A percentile compares a stretch with the other conserved stretches of the same genome.
These are phyloP conservation scores for Lactarius sp. DNA, from an alignment of 768 basidiomycete species.

Conservation along the genomic window DNA sequence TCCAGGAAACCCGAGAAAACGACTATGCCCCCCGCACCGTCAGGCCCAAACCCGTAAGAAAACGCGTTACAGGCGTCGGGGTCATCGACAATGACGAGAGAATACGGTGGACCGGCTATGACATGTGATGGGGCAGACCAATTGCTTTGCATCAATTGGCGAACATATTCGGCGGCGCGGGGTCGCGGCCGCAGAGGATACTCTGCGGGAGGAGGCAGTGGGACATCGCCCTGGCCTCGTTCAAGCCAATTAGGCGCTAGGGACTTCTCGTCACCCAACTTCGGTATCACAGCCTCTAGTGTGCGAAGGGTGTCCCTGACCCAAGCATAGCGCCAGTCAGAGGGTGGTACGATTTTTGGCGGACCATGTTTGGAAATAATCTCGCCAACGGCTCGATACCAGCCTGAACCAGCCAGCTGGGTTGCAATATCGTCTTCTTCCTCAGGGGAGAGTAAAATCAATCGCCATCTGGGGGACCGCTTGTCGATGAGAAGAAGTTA, in stretches of 20 bases:
- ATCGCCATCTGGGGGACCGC: conserved; percentile 57
- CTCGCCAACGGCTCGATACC: conserved; percentile 78
- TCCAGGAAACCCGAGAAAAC: conserved; percentile 93
- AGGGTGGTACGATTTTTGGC: conserved; percentile 57
- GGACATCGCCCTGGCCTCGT: conserved; percentile 44
- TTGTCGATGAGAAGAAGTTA: background rate
- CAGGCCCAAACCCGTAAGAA: conserved; percentile 90
- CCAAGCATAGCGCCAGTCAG: conserved; percentile 91
- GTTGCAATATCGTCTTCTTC: conserved; percentile 88
- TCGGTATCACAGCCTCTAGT: conserved; percentile 70
- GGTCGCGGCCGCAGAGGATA: conserved; percentile 84
- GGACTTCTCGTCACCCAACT: conserved; percentile 56
- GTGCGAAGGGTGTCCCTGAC: conserved; percentile 71
- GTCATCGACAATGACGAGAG: conserved; percentile 82
- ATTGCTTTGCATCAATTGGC: conserved; percentile 39
- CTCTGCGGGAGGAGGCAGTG: conserved; percentile 75
- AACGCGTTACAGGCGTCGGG: conserved; percentile 87
- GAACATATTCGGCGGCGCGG: conserved; percentile 67
- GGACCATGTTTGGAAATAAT: conserved; percentile 63
- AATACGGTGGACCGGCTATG: conserved; percentile 82
- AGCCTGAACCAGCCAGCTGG: conserved; percentile 77
- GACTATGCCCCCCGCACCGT: conserved; percentile 89
- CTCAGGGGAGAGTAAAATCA: conserved; percentile 86
- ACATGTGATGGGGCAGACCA: conserved; percentile 43
- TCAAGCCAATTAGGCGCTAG: conserved; percentile 54